These are phyloP conservation scores for Ceratobasidium sp. DNA, from an alignment of 1,284 basidiomycete genomes.

Conservation along the genomic window DNA sequence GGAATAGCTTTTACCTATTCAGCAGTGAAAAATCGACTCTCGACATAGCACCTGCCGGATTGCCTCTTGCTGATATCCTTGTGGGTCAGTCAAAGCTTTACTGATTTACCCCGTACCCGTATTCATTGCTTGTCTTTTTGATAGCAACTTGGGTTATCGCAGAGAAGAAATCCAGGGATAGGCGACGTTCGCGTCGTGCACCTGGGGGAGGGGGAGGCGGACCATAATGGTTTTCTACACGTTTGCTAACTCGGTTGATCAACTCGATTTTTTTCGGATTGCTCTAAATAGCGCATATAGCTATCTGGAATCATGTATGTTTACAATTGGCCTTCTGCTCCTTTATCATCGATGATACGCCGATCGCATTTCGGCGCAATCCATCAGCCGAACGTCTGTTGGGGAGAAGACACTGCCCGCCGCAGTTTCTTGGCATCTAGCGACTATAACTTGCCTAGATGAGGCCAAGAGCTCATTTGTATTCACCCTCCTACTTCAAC, in stretches of 20 bases:
- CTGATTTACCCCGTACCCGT: too few species aligned
- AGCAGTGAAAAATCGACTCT: constrained; percentile 18
- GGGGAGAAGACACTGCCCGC: background rate
- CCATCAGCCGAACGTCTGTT: background rate
- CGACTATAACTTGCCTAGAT: background rate
- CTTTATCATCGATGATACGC: background rate
- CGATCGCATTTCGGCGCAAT: background rate
- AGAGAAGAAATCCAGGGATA: constrained; percentile 29
- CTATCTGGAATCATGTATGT: background rate
- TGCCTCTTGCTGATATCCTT: constrained; percentile 6
- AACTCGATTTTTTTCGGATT: background rate
- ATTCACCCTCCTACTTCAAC: too few species aligned
- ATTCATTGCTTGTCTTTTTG: background rate
- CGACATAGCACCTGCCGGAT: constrained; percentile 7
- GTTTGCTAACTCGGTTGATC: background rate
- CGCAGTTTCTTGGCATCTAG: constrained; percentile 1
- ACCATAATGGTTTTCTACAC: background rate
- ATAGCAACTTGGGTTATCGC: constrained; percentile 33
- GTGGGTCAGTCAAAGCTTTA: background rate
- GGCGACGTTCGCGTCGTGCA: constrained; percentile 1
- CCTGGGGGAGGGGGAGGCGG: background rate
- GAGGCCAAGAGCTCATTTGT: background rate
- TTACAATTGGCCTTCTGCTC: background rate
- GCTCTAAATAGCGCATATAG: background rate
- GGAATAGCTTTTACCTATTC: background rate